Percentiles rank a stretch among this genome's conserved stretches.
These are phyloP conservation scores for Chalaropsis ovoidea DNA, from an alignment of 2,329 filamentous ascomycete genomes.

Conservation along the genomic window DNA sequence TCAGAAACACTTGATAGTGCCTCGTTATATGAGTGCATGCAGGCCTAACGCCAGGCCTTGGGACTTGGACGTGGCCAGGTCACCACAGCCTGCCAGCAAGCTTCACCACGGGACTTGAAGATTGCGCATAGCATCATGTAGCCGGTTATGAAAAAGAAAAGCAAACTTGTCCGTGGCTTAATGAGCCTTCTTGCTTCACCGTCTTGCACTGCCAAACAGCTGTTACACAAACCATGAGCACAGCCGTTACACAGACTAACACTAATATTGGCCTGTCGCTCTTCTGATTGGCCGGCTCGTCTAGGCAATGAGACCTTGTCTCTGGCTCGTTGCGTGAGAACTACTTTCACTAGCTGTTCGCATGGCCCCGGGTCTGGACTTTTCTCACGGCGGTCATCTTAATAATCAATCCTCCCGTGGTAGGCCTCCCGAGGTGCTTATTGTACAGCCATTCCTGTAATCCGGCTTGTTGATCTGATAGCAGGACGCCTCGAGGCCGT, in stretches of 20 bases:
- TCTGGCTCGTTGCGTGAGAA: neutral
- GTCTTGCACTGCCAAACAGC: neutral
- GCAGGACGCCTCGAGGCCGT: too few relatives aligned
- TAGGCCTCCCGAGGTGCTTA: too few relatives aligned
- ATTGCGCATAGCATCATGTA: too few relatives aligned
- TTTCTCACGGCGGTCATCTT: too few relatives aligned
- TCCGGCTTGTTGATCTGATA: too few relatives aligned
- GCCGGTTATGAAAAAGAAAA: neutral
- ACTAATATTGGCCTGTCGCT: neutral
- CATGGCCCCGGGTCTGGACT: too few relatives aligned
- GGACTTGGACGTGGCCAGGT: too few relatives aligned
- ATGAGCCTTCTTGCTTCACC: neutral
- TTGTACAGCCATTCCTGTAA: too few relatives aligned
- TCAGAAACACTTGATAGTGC: neutral
- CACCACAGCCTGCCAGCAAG: neutral
- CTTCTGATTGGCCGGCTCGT: constrained; percentile 2
- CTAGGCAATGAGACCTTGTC: constrained; percentile 4
- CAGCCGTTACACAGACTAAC: neutral
- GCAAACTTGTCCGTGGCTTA: neutral
- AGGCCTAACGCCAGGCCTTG: neutral
- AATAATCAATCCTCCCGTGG: too few relatives aligned
- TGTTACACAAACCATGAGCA: neutral
- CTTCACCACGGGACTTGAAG: too few relatives aligned
- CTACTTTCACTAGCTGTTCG: neutral
- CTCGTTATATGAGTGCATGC: neutral